These are phyloP conservation scores for Asterionellopsis glacialis DNA, from an alignment of 108 stramenopile species.

Conservation along the genomic window DNA sequence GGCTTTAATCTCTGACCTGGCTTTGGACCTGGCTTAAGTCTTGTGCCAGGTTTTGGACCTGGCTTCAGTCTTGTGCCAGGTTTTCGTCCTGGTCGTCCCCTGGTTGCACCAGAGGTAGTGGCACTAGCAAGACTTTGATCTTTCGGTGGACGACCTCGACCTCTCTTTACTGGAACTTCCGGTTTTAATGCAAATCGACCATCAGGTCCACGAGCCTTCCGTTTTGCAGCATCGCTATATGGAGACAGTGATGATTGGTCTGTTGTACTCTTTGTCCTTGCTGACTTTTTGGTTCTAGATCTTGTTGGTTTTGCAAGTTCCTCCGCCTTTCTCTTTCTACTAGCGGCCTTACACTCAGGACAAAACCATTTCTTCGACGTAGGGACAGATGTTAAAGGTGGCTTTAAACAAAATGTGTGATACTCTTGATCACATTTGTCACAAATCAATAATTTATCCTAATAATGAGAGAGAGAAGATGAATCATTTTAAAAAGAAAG, in stretches of 20 bases:
- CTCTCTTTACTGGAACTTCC: constrained; percentile 3
- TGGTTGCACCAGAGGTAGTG: no score
- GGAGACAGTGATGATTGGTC: no score
- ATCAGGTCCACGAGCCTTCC: no score
- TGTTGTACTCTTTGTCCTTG: background rate
- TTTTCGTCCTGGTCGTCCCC: constrained; percentile 12
- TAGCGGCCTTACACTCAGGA: constrained; percentile 25
- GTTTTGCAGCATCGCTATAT: no score
- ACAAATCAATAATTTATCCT: constrained; percentile 10
- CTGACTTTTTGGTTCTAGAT: background rate
- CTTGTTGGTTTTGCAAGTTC: background rate
- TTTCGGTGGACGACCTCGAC: constrained; percentile 37
- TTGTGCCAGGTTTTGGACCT: background rate
- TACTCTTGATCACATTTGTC: constrained; percentile 49
- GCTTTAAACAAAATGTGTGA: constrained; percentile 42
- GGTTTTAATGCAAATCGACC: background rate
- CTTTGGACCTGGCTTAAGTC: background rate
- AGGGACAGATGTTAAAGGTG: constrained; percentile 30
- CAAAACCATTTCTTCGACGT: constrained; percentile 46
- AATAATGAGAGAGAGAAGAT: background rate
- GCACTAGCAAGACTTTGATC: constrained; percentile 1
- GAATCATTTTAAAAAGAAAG: background rate
- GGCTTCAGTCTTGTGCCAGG: constrained; percentile 24
- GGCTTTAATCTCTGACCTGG: constrained; percentile 4
- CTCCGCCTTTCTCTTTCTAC: constrained; percentile 4